These are phyloP conservation scores for Berkeleyomyces basicola DNA, from an alignment of 2,329 filamentous ascomycete genomes.

Conservation along the genomic window DNA sequence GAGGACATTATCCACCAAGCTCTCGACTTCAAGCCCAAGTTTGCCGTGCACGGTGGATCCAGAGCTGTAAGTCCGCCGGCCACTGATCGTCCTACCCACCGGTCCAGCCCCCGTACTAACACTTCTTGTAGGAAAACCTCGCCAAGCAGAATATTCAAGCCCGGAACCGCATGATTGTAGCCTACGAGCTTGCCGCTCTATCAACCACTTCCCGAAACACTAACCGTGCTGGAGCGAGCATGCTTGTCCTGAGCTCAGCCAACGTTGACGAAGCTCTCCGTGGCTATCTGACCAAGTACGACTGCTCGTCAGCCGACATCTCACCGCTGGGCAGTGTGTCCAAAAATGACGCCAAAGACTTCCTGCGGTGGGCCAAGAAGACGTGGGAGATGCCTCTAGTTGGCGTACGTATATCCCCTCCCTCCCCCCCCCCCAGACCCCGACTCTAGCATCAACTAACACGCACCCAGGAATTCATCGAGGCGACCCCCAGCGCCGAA, in stretches of 20 bases:
- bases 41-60: slow-evolving; percentile 41
- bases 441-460: neutral
- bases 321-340: slow-evolving; percentile 36
- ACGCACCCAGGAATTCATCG: slow-evolving; percentile 34
- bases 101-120: neutral
- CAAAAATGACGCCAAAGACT: slow-evolving; percentile 49
- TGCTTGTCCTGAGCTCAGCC: slow-evolving; percentile 45
- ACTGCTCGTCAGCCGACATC: slow-evolving; percentile 29
- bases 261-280: slow-evolving; percentile 37
- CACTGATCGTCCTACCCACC: neutral
- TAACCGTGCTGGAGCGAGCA: slow-evolving; percentile 33
- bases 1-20: slow-evolving; percentile 19
- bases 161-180: slow-evolving; percentile 44
- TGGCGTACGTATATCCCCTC: slow-evolving; percentile 17
- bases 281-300: slow-evolving; percentile 34
- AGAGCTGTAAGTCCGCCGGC: slow-evolving; percentile 18
- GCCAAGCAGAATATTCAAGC: slow-evolving; percentile 55
- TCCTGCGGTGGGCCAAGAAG: slow-evolving; percentile 40
- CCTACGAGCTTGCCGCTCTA: slow-evolving; percentile 46
- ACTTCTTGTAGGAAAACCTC: slow-evolving; percentile 31
- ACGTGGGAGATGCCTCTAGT: slow-evolving; percentile 46
- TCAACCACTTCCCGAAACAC: slow-evolving; percentile 40
- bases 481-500: slow-evolving; percentile 39
- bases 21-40: slow-evolving; percentile 20
- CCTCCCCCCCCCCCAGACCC: neutral